Conservation (phyloP, 768 basidiomycete species). For the Suillus clintonianus region DNA sequence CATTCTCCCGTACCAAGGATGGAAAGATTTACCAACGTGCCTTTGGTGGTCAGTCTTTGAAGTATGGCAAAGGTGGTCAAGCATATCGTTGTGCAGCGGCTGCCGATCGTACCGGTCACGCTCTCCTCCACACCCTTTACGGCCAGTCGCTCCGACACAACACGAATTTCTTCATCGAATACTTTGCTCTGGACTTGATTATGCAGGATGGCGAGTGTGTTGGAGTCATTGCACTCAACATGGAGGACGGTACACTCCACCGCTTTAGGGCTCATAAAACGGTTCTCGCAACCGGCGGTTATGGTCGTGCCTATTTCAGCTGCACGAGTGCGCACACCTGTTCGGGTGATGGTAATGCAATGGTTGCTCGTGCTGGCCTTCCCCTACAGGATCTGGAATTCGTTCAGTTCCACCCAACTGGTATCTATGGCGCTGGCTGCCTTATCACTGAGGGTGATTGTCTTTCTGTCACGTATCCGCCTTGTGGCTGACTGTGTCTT, state of each 20-base stretch:
- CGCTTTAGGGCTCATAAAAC: slow-evolving; percentile 99
- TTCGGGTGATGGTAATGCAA: slow-evolving; percentile 97
- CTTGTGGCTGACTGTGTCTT: slow-evolving; percentile 4
- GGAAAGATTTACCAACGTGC: slow-evolving; percentile 99
- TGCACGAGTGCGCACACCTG: slow-evolving; percentile 99
- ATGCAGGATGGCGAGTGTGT: slow-evolving; percentile 99
- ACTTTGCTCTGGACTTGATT: slow-evolving; percentile 98
- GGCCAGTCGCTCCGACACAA: slow-evolving; percentile 98
- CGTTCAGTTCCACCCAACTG: slow-evolving; percentile 99
- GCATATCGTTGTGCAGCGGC: slow-evolving; percentile 99
- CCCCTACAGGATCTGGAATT: slow-evolving; percentile 98
- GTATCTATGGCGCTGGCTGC: slow-evolving; percentile 99
- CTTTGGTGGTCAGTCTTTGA: slow-evolving; percentile 96
- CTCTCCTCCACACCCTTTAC: slow-evolving; percentile 97
- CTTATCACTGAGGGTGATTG: slow-evolving; percentile 91
- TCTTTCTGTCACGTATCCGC: background rate
- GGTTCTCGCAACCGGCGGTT: slow-evolving; percentile 96
- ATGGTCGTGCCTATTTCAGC: slow-evolving; percentile 97
- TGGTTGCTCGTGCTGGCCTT: slow-evolving; percentile 95
- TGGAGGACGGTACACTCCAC: slow-evolving; percentile 99
- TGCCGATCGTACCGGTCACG: slow-evolving; percentile 98
- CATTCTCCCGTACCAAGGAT: slow-evolving; percentile 97
- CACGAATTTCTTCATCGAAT: slow-evolving; percentile 99
- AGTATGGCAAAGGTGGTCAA: slow-evolving; percentile 98
- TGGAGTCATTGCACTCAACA: slow-evolving; percentile 97